Evolutionary conservation across 1,284 basidiomycete species (phyloP).

Genomic region (Cryptococcus sp.): DNA sequence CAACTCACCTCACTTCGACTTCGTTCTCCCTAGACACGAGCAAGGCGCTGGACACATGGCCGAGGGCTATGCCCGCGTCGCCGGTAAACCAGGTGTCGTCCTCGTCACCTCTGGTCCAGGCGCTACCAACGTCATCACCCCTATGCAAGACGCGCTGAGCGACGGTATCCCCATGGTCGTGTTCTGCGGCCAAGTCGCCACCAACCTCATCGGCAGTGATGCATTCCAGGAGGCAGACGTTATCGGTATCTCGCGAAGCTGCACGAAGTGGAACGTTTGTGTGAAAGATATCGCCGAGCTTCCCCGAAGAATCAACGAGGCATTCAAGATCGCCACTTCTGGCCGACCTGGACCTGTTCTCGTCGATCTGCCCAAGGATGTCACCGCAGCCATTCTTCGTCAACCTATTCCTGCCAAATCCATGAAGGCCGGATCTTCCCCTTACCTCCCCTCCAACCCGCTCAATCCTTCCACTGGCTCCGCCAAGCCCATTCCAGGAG

Average conservation of each 20-base stretch:
- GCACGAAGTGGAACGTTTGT: conserved; percentile 99
- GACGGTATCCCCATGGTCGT: conserved; percentile 95
- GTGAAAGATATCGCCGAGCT: conserved; percentile 96
- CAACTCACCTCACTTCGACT: conserved; percentile 93
- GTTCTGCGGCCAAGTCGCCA: conserved; percentile 96
- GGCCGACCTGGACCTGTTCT: conserved; percentile 96
- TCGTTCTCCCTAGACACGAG: conserved; percentile 93
- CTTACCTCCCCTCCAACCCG: conserved; percentile 72
- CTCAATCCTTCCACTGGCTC: conserved; percentile 60
- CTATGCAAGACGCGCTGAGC: conserved; percentile 95
- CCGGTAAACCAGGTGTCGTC: conserved; percentile 95
- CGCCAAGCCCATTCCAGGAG: conserved; percentile 62
- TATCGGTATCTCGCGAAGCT: conserved; percentile 91
- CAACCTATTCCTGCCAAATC: conserved; percentile 84
- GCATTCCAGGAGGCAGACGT: conserved; percentile 98
- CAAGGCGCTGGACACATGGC: conserved; percentile 99
- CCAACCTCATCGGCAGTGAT: conserved; percentile 95
- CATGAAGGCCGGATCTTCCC: conserved; percentile 79
- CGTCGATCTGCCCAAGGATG: conserved; percentile 96
- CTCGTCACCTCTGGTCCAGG: conserved; percentile 98
- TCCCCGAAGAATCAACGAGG: conserved; percentile 95
- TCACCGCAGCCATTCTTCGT: conserved; percentile 88
- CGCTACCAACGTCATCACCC: conserved; percentile 95
- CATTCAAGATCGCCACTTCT: conserved; percentile 97
- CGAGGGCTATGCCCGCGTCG: conserved; percentile 96